A percentile compares a stretch with the other conserved stretches of the same genome.
Evolutionary conservation across 345 rosid species (phyloP).

Genomic region (Gynandropsis gynandra): DNA sequence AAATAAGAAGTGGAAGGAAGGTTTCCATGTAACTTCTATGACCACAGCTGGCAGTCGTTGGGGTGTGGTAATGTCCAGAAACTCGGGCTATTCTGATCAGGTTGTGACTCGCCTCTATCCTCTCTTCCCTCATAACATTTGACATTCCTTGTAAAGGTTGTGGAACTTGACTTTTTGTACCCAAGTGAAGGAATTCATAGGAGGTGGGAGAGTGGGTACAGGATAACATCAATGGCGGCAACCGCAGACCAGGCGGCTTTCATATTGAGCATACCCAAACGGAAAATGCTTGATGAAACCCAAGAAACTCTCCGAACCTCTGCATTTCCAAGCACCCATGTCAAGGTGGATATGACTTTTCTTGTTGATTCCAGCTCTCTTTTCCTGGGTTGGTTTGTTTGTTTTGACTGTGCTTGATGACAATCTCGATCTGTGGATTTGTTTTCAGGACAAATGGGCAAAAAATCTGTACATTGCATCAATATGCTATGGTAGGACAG

Average conservation of each 20-base stretch:
- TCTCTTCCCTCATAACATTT: conserved; percentile 10
- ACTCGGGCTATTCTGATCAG: conserved; percentile 85
- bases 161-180: conserved; percentile 89
- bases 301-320: conserved; percentile 95
- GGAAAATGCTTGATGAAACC: conserved; percentile 82
- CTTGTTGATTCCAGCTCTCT: too few relatives aligned
- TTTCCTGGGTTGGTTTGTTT: too few relatives aligned
- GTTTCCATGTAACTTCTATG: conserved; percentile 95
- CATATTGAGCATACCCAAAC: conserved; percentile 76
- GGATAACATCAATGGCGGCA: conserved; percentile 93
- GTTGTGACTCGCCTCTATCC: too few relatives aligned
- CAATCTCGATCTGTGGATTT: too few relatives aligned
- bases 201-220: conserved; percentile 86
- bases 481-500: conserved; percentile 81
- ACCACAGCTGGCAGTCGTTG: conserved; percentile 90
- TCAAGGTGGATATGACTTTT: conserved; percentile 71
- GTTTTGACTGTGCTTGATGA: too few relatives aligned
- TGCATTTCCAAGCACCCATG: conserved; percentile 95
- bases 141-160: conserved; percentile 45
- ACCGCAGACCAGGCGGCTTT: conserved; percentile 91
- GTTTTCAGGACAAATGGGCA: conserved; percentile 79
- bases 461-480: conserved; percentile 87
- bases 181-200: conserved; percentile 95
- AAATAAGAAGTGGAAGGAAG: conserved; percentile 98
- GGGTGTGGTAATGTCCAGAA: conserved; percentile 96